Base-by-base conservation (phyloP, 495 filamentous ascomycete genomes). In the Penicillium subrubescens region DNA sequence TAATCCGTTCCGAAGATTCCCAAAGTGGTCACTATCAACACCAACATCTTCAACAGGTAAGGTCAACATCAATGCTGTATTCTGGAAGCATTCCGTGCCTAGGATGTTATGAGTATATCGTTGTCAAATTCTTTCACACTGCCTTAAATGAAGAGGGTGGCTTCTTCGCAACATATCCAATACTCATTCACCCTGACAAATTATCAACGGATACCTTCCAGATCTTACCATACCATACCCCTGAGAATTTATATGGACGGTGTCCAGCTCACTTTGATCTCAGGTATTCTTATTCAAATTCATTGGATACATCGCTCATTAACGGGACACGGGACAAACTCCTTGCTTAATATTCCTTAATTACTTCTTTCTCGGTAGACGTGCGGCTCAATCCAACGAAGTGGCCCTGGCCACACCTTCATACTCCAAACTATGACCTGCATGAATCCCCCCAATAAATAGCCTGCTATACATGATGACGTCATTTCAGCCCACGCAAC, bases 161-260 rank as follows among this genome's bases (percentile, higher is more conserved):
- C 29, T 31, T 31, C 29, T 6, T 31, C 29, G 6, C 29, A 31
- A 31, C 29, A 31, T 31, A 31, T 31, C 2, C 59, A 59, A 10
- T 43, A 35, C 39, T 67, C 60, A 46, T 62, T 48, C 8, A 63
- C 25, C 17, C 59, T 62, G 35, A 44, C 34, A 17, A 33, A 12
- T 58, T 59, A 3, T 12, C 11, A 12, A 66, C n/a, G 0, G 54
- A 53, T 25, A 34, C 14, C 14, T 19, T 63, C 34, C 63, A 48
- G 11, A 14, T 25, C 2, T 62, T 23, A 44, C 39, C 31, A 12
- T 44, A 43, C 43, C 64, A 37, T 2, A 7, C 2, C 6, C 25
- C n/a, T n/a, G n/a, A n/a, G 11, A 6, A 6, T 17, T 5, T 6
- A 41, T 14, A 41, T 41, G 14, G 37, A 5, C 14, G 0, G 5